Base-by-base conservation (phyloP, 176 grass and related monocot species). In the Hsuehochloa calcarea region DNA sequence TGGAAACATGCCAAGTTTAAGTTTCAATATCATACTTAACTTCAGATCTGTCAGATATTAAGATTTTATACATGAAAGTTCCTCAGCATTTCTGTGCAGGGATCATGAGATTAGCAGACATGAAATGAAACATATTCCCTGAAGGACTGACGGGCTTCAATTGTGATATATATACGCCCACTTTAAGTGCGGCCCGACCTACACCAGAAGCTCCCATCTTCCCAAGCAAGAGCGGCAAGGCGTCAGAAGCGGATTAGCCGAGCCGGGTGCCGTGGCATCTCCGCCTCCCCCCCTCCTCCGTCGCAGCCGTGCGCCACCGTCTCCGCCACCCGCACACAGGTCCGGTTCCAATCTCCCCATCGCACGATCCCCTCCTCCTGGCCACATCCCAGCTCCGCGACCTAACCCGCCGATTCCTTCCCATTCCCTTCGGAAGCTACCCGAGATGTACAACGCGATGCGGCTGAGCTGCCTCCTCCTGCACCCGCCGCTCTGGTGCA, bases 381-480 rank as follows among this genome's bases (percentile, higher is more conserved):
- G n/a, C 40, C 31, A 5, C 80, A 82, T 73, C 80, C 20, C 41
- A 68, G 34, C 27, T 27, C 9, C 62, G 45, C 51, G 68, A 78
- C 52, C 74, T 87, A 61, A 46, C 58, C 40, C 23, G 47, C 51
- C 47, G 41, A 68, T 61, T 78, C 74, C 66, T 73, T 41, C 34
- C 39, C 89, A 87, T 83, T 87, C 29, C 15, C 37, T 79, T 40
- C 80, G 40, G 17, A 65, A 67, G 83, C 80, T 41, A 51, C 59
- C 58, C 80, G 80, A 83, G 89, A 90, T 90, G 89, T 78, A 90
- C 68, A 50, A 90, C 75, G 89, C 84, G 85, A 87, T 90, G 80
- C 79, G 89, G 60, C 13, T 90, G 85, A 80, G 89, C 13, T 68
- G 84, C 68, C 80, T 87, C 68, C 85, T 90, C 41, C 60, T 49